Percentiles rank a stretch among this genome's conserved stretches.
phyloP scores from a whole-genome alignment of 495 filamentous ascomycete species.

The Talaromyces adpressus region DNA sequence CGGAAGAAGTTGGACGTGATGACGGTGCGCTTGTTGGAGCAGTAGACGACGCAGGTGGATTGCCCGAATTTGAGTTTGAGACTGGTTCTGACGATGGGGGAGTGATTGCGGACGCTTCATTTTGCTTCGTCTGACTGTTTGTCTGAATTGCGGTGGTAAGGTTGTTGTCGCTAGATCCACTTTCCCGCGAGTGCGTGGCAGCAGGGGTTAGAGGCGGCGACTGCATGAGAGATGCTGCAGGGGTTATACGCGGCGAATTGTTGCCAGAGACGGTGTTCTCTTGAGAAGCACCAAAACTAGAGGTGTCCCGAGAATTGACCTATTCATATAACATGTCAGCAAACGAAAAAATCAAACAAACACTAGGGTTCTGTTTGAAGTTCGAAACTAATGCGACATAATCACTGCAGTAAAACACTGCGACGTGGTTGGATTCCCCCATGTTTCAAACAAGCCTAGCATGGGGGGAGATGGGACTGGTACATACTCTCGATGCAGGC shows the following conservation, averaged over 20 bases:
- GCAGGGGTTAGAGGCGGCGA: slow-evolving; percentile 88
- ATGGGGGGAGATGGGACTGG: slow-evolving; percentile 2
- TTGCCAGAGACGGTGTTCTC: slow-evolving; percentile 30
- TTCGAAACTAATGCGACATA: neutral
- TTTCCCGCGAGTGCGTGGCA: slow-evolving; percentile 54
- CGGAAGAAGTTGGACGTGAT: slow-evolving; percentile 42
- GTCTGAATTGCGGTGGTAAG: slow-evolving; percentile 14
- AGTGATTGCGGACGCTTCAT: slow-evolving; percentile 53
- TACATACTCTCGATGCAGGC: slow-evolving; percentile 75
- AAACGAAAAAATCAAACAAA: neutral
- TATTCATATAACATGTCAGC: slow-evolving; percentile 14
- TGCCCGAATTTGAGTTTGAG: slow-evolving; percentile 9
- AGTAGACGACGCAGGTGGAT: slow-evolving; percentile 25
- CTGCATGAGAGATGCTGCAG: slow-evolving; percentile 58
- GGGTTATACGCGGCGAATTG: slow-evolving; percentile 39
- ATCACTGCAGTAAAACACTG: neutral
- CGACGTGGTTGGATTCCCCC: neutral
- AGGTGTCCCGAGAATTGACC: slow-evolving; percentile 39
- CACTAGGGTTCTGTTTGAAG: neutral
- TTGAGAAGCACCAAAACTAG: slow-evolving; percentile 36
- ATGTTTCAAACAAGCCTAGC: neutral
- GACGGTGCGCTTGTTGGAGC: slow-evolving; percentile 28
- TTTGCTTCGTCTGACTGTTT: slow-evolving; percentile 16
- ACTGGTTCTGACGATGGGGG: slow-evolving; percentile 53
- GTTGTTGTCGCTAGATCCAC: slow-evolving; percentile 21